Evolutionary conservation across 1,139 yeast species (phyloP).

Genomic region (Pneumocystis jirovecii): DNA sequence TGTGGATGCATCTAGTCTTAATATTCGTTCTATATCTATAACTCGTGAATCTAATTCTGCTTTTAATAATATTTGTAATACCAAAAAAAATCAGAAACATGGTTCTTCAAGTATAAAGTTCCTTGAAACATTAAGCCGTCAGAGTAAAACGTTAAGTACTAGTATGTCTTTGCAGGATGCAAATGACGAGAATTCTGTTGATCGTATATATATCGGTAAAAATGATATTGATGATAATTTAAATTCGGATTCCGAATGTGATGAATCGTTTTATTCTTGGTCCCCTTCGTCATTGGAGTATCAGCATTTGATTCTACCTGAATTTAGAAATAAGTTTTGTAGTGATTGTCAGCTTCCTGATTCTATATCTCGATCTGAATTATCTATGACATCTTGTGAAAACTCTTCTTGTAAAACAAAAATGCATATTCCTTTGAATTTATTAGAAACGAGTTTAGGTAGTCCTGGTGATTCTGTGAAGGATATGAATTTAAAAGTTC

Average conservation of each 20-base stretch:
- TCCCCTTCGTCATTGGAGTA: conserved; percentile 1
- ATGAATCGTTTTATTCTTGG: conserved; percentile 1
- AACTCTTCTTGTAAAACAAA: background rate
- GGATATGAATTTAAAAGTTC: background rate
- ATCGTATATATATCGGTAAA: conserved; percentile 9
- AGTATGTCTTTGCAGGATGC: background rate
- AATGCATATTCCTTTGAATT: background rate
- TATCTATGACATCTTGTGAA: background rate
- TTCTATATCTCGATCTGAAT: background rate
- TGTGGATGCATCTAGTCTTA: background rate
- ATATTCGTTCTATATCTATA: background rate
- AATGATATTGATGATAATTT: conserved; percentile 12
- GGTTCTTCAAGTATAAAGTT: background rate
- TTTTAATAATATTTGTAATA: background rate
- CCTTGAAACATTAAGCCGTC: background rate
- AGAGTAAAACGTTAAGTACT: background rate
- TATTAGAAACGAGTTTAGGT: background rate
- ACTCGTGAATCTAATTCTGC: background rate
- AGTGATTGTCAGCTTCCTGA: background rate
- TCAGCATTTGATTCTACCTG: conserved; percentile 1
- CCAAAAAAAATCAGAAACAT: background rate
- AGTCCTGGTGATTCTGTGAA: background rate
- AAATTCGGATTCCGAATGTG: conserved; percentile 6
- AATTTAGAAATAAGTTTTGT: background rate
- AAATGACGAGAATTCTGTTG: background rate